Percentiles rank a stretch among this genome's conserved stretches.
These are phyloP conservation scores for Paramarasmius palmivorus DNA, from an alignment of 1,284 basidiomycete species.

Conservation along the genomic window DNA sequence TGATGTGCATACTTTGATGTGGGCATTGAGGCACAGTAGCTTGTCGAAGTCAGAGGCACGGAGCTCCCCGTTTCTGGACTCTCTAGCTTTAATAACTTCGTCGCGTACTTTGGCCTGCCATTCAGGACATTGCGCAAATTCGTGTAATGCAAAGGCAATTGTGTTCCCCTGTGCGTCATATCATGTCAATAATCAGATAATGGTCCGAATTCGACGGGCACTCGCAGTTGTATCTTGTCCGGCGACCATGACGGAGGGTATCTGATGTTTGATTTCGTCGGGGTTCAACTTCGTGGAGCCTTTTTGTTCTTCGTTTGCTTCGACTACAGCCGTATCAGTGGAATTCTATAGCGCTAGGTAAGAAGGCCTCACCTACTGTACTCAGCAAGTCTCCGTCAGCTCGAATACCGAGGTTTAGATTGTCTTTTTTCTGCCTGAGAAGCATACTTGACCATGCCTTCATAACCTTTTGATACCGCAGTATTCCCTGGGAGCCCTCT, in stretches of 20 bases:
- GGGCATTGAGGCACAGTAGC: conserved; percentile 19
- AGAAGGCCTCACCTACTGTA: neutral
- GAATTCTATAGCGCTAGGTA: neutral
- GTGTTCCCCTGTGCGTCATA: conserved; percentile 11
- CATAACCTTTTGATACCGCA: conserved; percentile 10
- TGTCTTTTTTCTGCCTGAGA: conserved; percentile 5
- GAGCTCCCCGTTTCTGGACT: neutral
- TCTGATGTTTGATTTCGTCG: conserved; percentile 1
- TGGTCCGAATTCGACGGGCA: neutral
- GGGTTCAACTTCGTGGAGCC: neutral
- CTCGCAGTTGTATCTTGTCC: conserved; percentile 22
- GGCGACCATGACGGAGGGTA: conserved; percentile 11
- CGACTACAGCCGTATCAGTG: neutral
- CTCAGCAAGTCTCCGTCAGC: neutral
- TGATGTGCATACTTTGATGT: conserved; percentile 6
- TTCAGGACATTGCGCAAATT: conserved; percentile 15
- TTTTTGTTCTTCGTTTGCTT: neutral
- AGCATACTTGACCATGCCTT: conserved; percentile 9
- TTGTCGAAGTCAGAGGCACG: conserved; percentile 12
- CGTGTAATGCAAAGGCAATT: conserved; percentile 15
- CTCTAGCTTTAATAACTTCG: conserved; percentile 11
- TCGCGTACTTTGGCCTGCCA: conserved; percentile 16
- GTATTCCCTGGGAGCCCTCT: conserved; percentile 6
- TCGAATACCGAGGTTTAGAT: neutral
- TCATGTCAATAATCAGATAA: neutral